phyloP scores from a whole-genome alignment of 345 rosid genomes.

The Reutealis trisperma region DNA sequence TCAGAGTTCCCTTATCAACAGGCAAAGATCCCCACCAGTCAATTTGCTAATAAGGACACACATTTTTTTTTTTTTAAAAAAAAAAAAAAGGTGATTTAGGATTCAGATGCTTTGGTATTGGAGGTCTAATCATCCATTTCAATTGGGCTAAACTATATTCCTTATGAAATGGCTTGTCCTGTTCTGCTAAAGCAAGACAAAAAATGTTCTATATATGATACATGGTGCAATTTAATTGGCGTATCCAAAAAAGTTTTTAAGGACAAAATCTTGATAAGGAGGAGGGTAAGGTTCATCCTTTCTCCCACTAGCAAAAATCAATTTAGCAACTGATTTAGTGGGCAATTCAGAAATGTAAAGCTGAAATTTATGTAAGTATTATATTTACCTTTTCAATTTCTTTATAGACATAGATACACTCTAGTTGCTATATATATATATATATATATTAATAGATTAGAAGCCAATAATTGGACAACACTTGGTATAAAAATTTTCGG shows the following conservation, averaged over 20 bases:
- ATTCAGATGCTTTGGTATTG: background rate
- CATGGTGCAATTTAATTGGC: constrained; percentile 1
- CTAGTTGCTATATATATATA: background rate
- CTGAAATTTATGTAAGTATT: background rate
- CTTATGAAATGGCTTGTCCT: background rate
- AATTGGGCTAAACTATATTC: background rate
- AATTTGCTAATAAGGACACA: background rate
- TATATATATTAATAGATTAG: too few relatives aligned
- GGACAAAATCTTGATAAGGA: background rate
- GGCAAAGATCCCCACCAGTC: background rate
- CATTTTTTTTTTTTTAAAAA: too few relatives aligned
- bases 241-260: too few relatives aligned
- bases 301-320: background rate
- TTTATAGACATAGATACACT: background rate
- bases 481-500: background rate
- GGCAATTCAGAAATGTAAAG: background rate
- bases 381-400: too few relatives aligned
- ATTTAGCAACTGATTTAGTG: background rate
- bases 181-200: background rate
- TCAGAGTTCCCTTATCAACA: background rate
- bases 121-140: background rate
- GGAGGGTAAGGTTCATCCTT: background rate
- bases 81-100: background rate
- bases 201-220: background rate
- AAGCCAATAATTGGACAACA: too few relatives aligned